A percentile compares a stretch with the other conserved stretches of the same genome.
Evolutionary conservation across 1,284 basidiomycete genomes (phyloP).

Genomic region (Tylopilus orsonianus): DNA sequence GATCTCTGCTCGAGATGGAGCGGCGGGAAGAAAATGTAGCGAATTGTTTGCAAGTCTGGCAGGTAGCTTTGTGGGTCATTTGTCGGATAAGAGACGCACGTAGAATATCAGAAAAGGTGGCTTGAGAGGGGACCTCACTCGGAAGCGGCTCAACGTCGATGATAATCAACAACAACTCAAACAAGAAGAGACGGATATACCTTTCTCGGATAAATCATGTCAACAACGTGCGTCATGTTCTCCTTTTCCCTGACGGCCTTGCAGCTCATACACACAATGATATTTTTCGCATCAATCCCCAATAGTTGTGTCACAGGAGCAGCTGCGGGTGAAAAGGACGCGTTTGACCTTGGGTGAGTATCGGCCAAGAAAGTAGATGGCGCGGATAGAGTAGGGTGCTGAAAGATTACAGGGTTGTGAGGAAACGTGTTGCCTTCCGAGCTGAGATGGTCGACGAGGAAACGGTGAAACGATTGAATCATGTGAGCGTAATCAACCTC

Average conservation of each 20-base stretch:
- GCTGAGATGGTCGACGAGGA: slow-evolving; percentile 81
- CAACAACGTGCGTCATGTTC: slow-evolving; percentile 78
- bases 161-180: background rate
- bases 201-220: slow-evolving; percentile 85
- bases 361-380: slow-evolving; percentile 16
- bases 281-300: slow-evolving; percentile 73
- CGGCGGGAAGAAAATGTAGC: slow-evolving; percentile 73
- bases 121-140: slow-evolving; percentile 49
- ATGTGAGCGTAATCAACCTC: slow-evolving; percentile 81
- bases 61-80: slow-evolving; percentile 82
- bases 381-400: slow-evolving; percentile 25
- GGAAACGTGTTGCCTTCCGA: slow-evolving; percentile 67
- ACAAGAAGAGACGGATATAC: slow-evolving; percentile 38
- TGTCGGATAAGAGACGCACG: slow-evolving; percentile 79
- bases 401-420: slow-evolving; percentile 57
- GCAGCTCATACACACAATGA: slow-evolving; percentile 78
- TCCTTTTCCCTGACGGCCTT: slow-evolving; percentile 71
- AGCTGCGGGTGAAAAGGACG: slow-evolving; percentile 40
- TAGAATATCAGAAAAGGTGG: slow-evolving; percentile 73
- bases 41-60: slow-evolving; percentile 80
- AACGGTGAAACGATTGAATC: slow-evolving; percentile 95
- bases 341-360: slow-evolving; percentile 7
- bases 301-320: slow-evolving; percentile 80
- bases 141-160: slow-evolving; percentile 36
- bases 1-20: slow-evolving; percentile 60